These are phyloP conservation scores for Leccinum incarnatum DNA, from an alignment of 768 basidiomycete genomes.

Conservation along the genomic window DNA sequence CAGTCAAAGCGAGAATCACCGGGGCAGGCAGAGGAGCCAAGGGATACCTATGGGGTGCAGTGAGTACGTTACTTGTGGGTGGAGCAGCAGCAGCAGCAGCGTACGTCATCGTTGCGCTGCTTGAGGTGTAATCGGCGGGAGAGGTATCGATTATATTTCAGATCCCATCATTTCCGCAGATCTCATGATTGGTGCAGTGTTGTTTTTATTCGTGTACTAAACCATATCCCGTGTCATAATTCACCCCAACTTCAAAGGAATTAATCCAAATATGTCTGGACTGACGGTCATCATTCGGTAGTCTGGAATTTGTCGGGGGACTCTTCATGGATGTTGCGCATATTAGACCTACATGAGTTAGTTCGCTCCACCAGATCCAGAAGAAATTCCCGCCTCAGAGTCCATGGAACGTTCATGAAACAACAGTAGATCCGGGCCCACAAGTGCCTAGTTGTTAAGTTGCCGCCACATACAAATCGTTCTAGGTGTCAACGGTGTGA, in stretches of 20 bases:
- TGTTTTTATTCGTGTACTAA: neutral
- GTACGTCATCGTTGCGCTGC: constrained; percentile 52
- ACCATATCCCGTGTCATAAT: constrained; percentile 4
- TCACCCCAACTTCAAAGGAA: neutral
- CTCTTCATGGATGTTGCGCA: neutral
- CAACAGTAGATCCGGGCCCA: neutral
- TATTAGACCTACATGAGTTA: neutral
- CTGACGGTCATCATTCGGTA: constrained; percentile 4
- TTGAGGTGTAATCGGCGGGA: constrained; percentile 34
- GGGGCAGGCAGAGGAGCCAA: constrained; percentile 64
- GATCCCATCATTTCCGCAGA: neutral
- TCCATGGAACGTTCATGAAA: neutral
- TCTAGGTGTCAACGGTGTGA: neutral
- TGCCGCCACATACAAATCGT: neutral
- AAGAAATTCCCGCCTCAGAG: neutral
- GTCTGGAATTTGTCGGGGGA: constrained; percentile 3
- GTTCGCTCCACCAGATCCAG: neutral
- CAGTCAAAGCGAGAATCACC: constrained; percentile 83
- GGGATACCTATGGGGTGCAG: constrained; percentile 84
- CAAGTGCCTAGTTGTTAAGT: neutral
- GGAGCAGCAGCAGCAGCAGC: constrained; percentile 83
- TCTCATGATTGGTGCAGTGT: neutral
- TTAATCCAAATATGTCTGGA: neutral
- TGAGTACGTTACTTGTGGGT: constrained; percentile 85
- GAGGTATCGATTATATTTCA: neutral